Evolutionary conservation across 208 protist species (phyloP), one percentile per base, ranked within the genome.

Genomic region (Acanthamoeba quina): DNA sequence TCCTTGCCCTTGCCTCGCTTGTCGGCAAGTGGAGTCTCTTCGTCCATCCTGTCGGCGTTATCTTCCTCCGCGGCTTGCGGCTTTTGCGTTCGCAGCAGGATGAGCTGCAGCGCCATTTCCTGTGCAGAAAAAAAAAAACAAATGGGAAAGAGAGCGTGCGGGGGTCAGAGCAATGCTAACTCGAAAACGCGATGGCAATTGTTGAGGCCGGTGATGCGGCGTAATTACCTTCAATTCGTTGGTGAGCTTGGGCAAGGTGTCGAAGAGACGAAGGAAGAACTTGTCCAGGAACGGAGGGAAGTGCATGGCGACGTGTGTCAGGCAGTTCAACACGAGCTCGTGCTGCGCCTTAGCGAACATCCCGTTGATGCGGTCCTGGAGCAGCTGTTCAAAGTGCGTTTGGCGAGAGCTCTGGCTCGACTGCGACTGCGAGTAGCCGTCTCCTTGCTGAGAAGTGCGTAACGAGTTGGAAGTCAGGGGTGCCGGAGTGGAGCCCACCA

Each of bases 231-330:
- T 89, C 19, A 93, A 44, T 11, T 96, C 93, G 31, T 80, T 74
- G 17, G 89, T 85, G 11, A 97, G 52, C 74, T 95, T 95, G 13
- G 94, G 92, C 24, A 97, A 56, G 3, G 95, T 74, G 44, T 96
- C 94, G 7, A 97, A 94, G n/a, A 97, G 91, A 17, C 95, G 95
- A 9, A 92, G 49, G 74, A 96, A 96, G 34, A 97, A 97, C 21
- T 86, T 54, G n/a, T 96, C 76, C n/a, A 97, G 11, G 29, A 97
- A 97, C 6, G 37, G 10, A 70, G 94, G 78, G 74, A 88, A 91
- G 92, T 96, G 95, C 24, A 96, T 89, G 21, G 90, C 94, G 86
- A 97, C 95, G 29, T 96, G 94, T 49, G 92, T 78, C 1, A 97
- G 52, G 78, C 95, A 96, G 90, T 95, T 95, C 7, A 97, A 85